Base-by-base conservation (phyloP, 1,284 basidiomycete species). In the Phlebopus sp. region DNA sequence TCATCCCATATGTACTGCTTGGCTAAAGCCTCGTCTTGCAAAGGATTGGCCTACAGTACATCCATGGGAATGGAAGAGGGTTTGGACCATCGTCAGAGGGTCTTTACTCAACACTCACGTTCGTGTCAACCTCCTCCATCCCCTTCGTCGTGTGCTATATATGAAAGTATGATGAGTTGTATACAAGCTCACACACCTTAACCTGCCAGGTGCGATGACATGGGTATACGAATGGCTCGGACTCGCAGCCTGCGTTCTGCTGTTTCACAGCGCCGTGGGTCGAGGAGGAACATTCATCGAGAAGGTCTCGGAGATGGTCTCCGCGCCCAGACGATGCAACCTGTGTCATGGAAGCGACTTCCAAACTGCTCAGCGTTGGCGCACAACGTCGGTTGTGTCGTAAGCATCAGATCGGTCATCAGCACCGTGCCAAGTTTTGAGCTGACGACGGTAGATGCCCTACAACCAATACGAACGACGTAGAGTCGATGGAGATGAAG, bases 41-140 rank as follows among this genome's bases (percentile, higher is more conserved):
- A 52, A 54, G 50, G 47, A 47, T 43, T 40, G 36, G 50, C 38
- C 51, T 50, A 14, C 49, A 61, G 49, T 62, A 60, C 59, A 60
- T 60, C 62, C 59, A 60, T 60, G 62, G 50, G 60, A 60, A 64
- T 60, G 59, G 59, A 60, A 60, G 59, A 58, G 58, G 44, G 58
- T 51, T 51, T 54, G 46, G 55, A 42, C 62, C 59, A 60, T 40
- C 25, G 50, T 31, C 50, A 60, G 50, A 46, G 46, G 40, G 47
- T 45, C 47, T 32, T 31, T 14, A 41, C 43, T 46, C 39, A 51
- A 9, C 4, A 9, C 17, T 5, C 32, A 35, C 15, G 13, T 35
- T n/a, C 14, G 6, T 35, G 10, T n/a, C 32, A 35, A n/a, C 17
- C 2, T 14, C 32, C 3, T n/a, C 32, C n/a, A 6, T 35, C n/a